Evolutionary conservation across 1,284 basidiomycete species (phyloP).

Genomic region (Cronartium ribicola): DNA sequence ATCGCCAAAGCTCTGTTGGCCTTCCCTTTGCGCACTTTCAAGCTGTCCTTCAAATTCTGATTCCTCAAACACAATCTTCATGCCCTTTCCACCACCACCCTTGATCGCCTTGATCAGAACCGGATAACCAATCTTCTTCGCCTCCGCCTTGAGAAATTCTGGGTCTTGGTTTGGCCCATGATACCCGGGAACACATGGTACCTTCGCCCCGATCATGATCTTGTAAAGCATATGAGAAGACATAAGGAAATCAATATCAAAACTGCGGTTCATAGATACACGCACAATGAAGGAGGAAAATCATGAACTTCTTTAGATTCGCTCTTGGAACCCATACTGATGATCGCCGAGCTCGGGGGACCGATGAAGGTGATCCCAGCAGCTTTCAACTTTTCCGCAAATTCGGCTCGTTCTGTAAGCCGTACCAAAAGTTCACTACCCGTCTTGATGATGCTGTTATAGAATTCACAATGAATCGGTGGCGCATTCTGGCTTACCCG

Average conservation of each 20-base stretch:
- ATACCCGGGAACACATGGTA: conserved; percentile 90
- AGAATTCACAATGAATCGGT: neutral
- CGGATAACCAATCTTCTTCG: conserved; percentile 55
- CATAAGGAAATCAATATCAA: neutral
- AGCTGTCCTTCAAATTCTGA: conserved; percentile 71
- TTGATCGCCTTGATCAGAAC: conserved; percentile 53
- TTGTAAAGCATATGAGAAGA: neutral
- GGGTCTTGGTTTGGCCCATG: conserved; percentile 72
- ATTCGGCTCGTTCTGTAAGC: conserved; percentile 55
- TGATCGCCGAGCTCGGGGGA: conserved; percentile 51
- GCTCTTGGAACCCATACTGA: conserved; percentile 76
- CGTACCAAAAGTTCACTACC: neutral
- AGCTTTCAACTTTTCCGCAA: conserved; percentile 44
- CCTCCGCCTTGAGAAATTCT: conserved; percentile 61
- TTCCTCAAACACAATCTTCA: conserved; percentile 55
- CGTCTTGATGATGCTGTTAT: too few species aligned
- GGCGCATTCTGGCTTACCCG: conserved; percentile 6
- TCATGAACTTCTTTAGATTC: conserved; percentile 42
- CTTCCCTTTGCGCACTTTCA: conserved; percentile 78
- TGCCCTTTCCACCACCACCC: conserved; percentile 54
- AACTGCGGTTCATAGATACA: too few species aligned
- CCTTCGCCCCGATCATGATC: conserved; percentile 83
- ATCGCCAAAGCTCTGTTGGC: conserved; percentile 78
- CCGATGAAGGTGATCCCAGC: conserved; percentile 51
- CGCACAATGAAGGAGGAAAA: neutral